Evolutionary conservation across 2,329 filamentous ascomycete species (phyloP), one percentile per base, ranked within the genome.

Genomic region (Beauveria medogensis): DNA sequence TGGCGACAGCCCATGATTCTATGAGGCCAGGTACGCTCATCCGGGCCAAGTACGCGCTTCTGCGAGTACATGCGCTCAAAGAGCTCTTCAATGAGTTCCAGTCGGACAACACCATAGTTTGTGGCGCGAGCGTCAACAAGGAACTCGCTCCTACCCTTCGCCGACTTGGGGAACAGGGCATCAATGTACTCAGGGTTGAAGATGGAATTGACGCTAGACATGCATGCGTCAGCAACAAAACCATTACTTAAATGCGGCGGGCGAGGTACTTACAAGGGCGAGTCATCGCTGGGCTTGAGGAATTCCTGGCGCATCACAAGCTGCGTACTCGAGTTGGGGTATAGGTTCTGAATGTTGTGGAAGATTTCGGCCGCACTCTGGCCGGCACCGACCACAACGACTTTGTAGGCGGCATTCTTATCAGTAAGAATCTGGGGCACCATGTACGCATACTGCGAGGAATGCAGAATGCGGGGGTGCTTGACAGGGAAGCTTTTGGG

Each of bases 311-410:
- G 87, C 80, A 96, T 93, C 63, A 97, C 78, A 61, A 99, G 76
- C 41, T 80, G 83, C 0, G 92, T 92, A 67, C 84, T 82, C 30
- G 89, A 86, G 71, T 93, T 92, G 44, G 92, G 92, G 71, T 95
- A 97, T 52, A 90, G 79, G 44, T 79, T 81, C 69, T 93, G 89
- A 55, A 97, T 77, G 73, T 96, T 92, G 77, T 91, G 89, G 78
- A 95, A 97, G 69, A 97, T 96, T 78, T 99, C 93, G 10, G 93
- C 93, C 2, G 92, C 92, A 72, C 90, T 95, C 77, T 99, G 93
- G 1, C 94, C 93, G 52, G 86, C 90, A 9, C 93, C 93, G 46
- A 97, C 80, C 12, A 97, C 89, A 9, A 91, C 92, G 57, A 97
- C 86, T 18, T 84, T 85, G 73, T 91, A 90, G 1, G 81, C 81